Conservation (phyloP, 352 stramenopile species). For the Phytopythium cucurbitacearum region DNA sequence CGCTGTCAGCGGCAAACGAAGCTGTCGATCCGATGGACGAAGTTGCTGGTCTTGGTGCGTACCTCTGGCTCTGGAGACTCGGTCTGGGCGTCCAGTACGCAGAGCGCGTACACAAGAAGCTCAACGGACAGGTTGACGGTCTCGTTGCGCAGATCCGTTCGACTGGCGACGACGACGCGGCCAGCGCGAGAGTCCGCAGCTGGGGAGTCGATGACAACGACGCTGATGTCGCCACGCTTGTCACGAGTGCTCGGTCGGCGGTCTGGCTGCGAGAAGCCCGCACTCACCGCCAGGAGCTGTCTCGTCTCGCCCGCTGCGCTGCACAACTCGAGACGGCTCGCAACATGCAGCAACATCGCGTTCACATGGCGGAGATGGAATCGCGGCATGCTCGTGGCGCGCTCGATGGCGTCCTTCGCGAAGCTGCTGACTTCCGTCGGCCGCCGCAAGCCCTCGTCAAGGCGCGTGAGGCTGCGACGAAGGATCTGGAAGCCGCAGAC, state of each 20-base stretch:
- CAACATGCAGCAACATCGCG: neutral
- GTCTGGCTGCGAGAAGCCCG: slow-evolving; percentile 20
- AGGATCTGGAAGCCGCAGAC: slow-evolving; percentile 27
- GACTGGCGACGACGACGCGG: no score
- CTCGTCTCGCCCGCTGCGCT: neutral
- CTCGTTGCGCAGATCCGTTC: no score
- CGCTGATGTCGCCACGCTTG: slow-evolving; percentile 37
- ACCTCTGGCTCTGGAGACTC: slow-evolving; percentile 56
- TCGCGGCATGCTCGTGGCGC: slow-evolving; percentile 15
- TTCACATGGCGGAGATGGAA: slow-evolving; percentile 26
- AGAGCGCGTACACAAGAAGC: slow-evolving; percentile 33
- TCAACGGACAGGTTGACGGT: no score
- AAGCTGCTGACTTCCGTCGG: slow-evolving; percentile 59
- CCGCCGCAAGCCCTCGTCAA: slow-evolving; percentile 45
- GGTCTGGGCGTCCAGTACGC: slow-evolving; percentile 47
- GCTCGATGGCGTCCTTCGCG: slow-evolving; percentile 36
- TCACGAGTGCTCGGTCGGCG: slow-evolving; percentile 46
- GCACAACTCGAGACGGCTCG: neutral
- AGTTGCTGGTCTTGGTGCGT: slow-evolving; percentile 37
- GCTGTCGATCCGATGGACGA: slow-evolving; percentile 63
- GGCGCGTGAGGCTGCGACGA: slow-evolving; percentile 21
- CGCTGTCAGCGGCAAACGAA: neutral
- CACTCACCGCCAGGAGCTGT: neutral
- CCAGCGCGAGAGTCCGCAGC: no score
- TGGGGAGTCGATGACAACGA: slow-evolving; percentile 2